Evolutionary conservation across 495 filamentous ascomycete genomes (phyloP), one percentile per base, ranked within the genome.

Genomic region (Xylaria castorea): DNA sequence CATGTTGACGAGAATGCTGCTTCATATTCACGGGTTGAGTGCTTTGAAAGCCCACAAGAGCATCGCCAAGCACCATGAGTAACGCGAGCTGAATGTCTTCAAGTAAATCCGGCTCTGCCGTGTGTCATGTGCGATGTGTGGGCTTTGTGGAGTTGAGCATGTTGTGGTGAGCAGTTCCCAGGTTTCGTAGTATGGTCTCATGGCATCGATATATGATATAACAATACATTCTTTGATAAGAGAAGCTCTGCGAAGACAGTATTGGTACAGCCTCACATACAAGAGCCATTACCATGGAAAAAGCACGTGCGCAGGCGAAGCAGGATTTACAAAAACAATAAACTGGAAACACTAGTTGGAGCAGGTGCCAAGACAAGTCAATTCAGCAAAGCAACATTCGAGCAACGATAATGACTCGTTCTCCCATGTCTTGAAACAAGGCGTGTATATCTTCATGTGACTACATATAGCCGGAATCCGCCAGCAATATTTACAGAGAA

Each of bases 391-490:
- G 22, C n/a, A 58, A n/a, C 6, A 44, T 32, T 30, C 7, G 42
- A 61, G 36, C n/a, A 51, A 30, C 22, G 38, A 40, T 27, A 30
- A 32, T 22, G 27, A 18, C 8, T 22, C 34, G 30, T 40, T 70
- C 11, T 48, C 55, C 9, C 25, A 25, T 71, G 32, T 61, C 58
- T 70, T n/a, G 55, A 61, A 62, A 3, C 34, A 63, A 38, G 34
- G 34, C 55, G 11, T 25, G 7, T 70, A n/a, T 34, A 40, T 53
- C 27, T 51, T 32, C 68, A 70, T 70, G 68, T 63, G 68, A 36
- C 14, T 61, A 34, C 51, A 42, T 18, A 58, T 22, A 46, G 22
- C 20, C 9, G 6, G 34, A 51, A 16, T 22, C 38, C 11, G 7
- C 38, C 22, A 61, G 30, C 0, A 50, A 5, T 2, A 48, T 0